Evolutionary conservation across 345 rosid species (phyloP).

Genomic region (Psidium guajava): DNA sequence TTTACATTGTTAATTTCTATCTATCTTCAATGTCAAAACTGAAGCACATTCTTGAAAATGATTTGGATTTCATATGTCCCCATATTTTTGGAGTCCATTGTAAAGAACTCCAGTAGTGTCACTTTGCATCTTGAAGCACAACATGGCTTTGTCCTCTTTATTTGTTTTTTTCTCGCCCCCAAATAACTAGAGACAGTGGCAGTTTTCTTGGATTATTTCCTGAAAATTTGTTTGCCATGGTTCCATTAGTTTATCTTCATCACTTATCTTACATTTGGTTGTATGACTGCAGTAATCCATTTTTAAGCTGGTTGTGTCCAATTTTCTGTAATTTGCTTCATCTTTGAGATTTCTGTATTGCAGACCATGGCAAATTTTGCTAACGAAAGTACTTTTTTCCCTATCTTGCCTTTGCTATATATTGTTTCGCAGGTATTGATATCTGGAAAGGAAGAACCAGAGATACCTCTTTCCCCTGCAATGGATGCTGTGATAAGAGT

Average conservation of each 20-base stretch:
- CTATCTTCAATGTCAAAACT: not conserved
- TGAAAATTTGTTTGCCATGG: not conserved
- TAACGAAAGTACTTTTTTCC: not conserved
- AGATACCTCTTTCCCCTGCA: constrained; percentile 39
- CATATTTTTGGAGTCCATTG: not conserved
- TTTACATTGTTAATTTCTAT: not conserved
- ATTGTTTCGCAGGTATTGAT: constrained; percentile 32
- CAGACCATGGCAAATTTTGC: not conserved
- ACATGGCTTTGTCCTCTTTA: not conserved
- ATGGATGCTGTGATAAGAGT: constrained; percentile 46
- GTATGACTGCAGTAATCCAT: not conserved
- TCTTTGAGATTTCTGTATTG: not conserved
- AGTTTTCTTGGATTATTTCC: not conserved
- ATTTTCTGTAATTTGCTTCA: not conserved
- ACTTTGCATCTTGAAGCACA: not conserved
- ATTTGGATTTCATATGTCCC: not conserved
- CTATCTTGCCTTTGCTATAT: not conserved
- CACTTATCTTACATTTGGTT: not conserved
- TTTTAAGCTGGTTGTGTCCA: not conserved
- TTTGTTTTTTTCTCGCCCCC: not conserved
- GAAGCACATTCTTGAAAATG: not conserved
- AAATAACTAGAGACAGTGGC: not conserved
- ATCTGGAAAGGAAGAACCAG: constrained; percentile 55
- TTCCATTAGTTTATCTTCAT: not conserved
- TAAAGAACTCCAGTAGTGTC: not conserved